Evolutionary conservation across 192 early-diverging fungal genomes (phyloP), one percentile per base, ranked within the genome.

Genomic region (Backusella sp.): DNA sequence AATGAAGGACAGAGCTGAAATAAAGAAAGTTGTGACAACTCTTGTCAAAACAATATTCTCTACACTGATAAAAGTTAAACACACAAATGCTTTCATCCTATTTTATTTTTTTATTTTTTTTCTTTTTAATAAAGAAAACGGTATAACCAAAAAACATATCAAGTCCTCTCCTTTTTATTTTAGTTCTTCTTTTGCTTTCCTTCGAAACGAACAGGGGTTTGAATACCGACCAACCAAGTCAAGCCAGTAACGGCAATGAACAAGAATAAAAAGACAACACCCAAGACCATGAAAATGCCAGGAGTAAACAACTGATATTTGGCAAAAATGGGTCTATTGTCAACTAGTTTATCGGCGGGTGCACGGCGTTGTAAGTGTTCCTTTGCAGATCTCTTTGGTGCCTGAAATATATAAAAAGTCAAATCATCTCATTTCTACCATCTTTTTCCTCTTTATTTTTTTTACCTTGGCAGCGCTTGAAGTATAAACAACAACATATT

Each of bases 291-390:
- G 59, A 79, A 79, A 42, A 83, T 76, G 36, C 67, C 82, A 39
- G 82, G 72, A 11, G 75, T 76, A 28, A 83, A 83, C 4, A 83
- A 52, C 56, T 79, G 78, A 42, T 83, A 83, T 46, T 83, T 83
- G 34, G 68, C 77, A 73, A 83, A 83, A n/a, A 83, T 76, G n/a
- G 82, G 75, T 26, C 69, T 52, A 5, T 74, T 59, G 11, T 36
- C 66, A 19, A 23, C 9, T 19, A 44, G 23, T 17, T 17, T 28
- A 3, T 14, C 19, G 32, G 26, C 46, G 35, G 79, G 79, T 30
- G 74, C 74, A 68, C 79, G 79, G 6, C 73, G 74, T 11, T 65
- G 28, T 53, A 72, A 52, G 1, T 35, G 28, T 11, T 53, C 23
- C 14, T 34, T 66, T 73, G 74, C 21, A 32, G 35, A 23, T 39